Evolutionary conservation across 192 early-diverging fungal species (phyloP).

Genomic region (Backusella sp.): DNA sequence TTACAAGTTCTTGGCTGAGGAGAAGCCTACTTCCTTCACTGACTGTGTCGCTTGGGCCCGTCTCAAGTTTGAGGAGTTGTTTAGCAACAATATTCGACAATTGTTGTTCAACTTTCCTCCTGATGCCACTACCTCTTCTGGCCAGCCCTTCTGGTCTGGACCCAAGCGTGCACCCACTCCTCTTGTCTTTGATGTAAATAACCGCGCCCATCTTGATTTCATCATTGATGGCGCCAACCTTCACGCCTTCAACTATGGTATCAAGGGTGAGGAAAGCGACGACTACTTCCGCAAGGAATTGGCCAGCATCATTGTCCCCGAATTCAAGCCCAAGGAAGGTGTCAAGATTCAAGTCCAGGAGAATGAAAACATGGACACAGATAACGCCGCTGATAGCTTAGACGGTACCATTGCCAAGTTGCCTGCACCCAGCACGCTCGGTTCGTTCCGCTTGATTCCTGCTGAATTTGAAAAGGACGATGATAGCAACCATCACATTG

Average conservation of each 20-base stretch:
- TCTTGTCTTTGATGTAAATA: slow-evolving; percentile 75
- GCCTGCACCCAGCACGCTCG: slow-evolving; percentile 76
- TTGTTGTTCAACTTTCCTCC: slow-evolving; percentile 96
- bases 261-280: slow-evolving; percentile 77
- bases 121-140: slow-evolving; percentile 86
- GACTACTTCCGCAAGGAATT: slow-evolving; percentile 67
- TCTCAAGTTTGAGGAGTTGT: slow-evolving; percentile 90
- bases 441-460: slow-evolving; percentile 83
- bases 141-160: slow-evolving; percentile 94
- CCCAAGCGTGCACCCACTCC: slow-evolving; percentile 93
- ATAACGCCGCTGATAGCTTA: slow-evolving; percentile 35
- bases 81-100: slow-evolving; percentile 90
- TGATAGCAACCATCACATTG: slow-evolving; percentile 99
- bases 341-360: slow-evolving; percentile 98
- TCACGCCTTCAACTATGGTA: slow-evolving; percentile 94
- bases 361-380: slow-evolving; percentile 63
- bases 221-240: slow-evolving; percentile 90
- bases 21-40: slow-evolving; percentile 84
- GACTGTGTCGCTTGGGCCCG: slow-evolving; percentile 95
- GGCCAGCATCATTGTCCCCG: slow-evolving; percentile 63
- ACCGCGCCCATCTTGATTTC: slow-evolving; percentile 82
- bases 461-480: slow-evolving; percentile 99
- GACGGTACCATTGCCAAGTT: slow-evolving; percentile 66
- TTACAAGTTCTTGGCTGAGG: slow-evolving; percentile 68
- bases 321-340: slow-evolving; percentile 85